These are phyloP conservation scores for Candida sithepensis DNA, from an alignment of 805 yeast species.

Conservation along the genomic window DNA sequence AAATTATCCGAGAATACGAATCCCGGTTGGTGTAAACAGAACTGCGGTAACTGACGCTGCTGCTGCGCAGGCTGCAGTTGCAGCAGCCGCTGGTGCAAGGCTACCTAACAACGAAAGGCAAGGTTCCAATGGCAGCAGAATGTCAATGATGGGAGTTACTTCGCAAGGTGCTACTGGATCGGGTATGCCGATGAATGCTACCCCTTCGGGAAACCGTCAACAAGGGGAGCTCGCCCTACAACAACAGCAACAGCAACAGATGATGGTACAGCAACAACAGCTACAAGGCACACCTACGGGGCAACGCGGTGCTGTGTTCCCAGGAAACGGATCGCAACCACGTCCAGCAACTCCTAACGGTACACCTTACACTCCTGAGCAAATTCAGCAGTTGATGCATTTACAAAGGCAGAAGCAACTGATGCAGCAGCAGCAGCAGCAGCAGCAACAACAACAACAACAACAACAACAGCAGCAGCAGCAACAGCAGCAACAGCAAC, in stretches of 20 bases:
- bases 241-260: not conserved
- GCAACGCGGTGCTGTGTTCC: not conserved
- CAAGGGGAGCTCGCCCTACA: constrained; percentile 1
- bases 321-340: constrained; percentile 4
- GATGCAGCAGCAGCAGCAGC: constrained; percentile 37
- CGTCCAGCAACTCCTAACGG: constrained; percentile 51
- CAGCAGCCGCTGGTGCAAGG: constrained; percentile 9
- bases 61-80: too few relatives aligned
- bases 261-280: not conserved
- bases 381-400: constrained; percentile 54
- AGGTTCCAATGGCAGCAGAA: not conserved
- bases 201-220: not conserved
- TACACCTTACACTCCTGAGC: constrained; percentile 57
- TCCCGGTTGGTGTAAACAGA: constrained; percentile 14
- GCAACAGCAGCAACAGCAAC: constrained; percentile 8
- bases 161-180: not conserved
- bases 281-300: not conserved
- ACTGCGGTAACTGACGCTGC: constrained; percentile 1
- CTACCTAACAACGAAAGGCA: not conserved
- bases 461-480: constrained; percentile 7
- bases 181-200: not conserved
- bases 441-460: constrained; percentile 30
- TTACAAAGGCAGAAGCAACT: constrained; percentile 47
- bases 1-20: constrained; percentile 21
- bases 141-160: not conserved